These are phyloP conservation scores for Jacaranda copaia DNA, from an alignment of 257 asterid species.

Conservation along the genomic window DNA sequence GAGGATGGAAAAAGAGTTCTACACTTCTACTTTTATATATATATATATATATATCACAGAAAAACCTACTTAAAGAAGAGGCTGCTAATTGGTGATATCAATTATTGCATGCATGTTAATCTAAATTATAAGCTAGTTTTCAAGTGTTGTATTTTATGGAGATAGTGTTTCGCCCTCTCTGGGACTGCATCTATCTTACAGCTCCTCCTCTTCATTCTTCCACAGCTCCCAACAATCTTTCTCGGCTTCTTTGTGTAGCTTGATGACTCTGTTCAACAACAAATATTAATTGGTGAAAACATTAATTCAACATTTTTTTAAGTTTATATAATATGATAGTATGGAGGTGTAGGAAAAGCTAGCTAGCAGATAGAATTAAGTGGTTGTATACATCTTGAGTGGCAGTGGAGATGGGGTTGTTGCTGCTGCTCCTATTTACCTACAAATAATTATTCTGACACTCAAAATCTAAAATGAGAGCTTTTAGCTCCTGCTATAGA, in stretches of 20 bases:
- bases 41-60: no score
- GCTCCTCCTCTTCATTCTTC: conserved; percentile 37
- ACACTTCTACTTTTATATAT: no score
- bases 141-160: conserved; percentile 57
- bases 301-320: not conserved
- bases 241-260: conserved; percentile 43
- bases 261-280: conserved; percentile 55
- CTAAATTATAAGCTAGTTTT: conserved; percentile 42
- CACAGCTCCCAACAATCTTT: conserved; percentile 35
- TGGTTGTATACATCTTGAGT: conserved; percentile 51
- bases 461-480: conserved; percentile 58
- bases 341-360: no score
- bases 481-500: conserved; percentile 58
- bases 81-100: no score
- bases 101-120: no score
- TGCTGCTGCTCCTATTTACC: not conserved
- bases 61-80: no score
- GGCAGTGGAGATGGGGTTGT: conserved; percentile 13
- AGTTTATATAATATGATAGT: no score
- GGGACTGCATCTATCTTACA: conserved; percentile 59
- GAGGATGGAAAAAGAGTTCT: no score
- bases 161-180: conserved; percentile 64
- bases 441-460: conserved; percentile 22
- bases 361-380: not conserved
- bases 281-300: not conserved